phyloP scores from a whole-genome alignment of 1,284 basidiomycete genomes.

The Microbotryum scabiosae region DNA sequence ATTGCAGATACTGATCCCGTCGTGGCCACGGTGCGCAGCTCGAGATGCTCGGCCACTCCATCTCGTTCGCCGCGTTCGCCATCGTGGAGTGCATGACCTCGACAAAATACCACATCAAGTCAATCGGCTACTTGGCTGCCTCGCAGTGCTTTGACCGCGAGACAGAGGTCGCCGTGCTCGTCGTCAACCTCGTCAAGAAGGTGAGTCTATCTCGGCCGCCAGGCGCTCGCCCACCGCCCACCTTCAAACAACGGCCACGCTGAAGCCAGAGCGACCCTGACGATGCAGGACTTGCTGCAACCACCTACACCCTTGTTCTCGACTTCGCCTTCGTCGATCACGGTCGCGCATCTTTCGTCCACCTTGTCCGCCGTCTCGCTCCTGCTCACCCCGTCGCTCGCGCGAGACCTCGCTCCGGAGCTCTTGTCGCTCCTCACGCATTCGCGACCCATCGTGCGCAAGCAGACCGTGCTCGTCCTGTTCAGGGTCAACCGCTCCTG shows the following conservation, averaged over 20 bases:
- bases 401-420: conserved; percentile 78
- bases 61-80: conserved; percentile 82
- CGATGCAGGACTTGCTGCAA: conserved; percentile 67
- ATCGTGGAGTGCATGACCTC: conserved; percentile 98
- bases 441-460: conserved; percentile 56
- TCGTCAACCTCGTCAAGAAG: conserved; percentile 97
- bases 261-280: conserved; percentile 3
- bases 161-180: conserved; percentile 94
- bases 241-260: not conserved
- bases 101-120: conserved; percentile 80
- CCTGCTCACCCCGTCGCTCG: conserved; percentile 79
- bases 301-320: conserved; percentile 57
- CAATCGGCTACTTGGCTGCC: conserved; percentile 91
- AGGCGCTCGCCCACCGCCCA: conserved; percentile 1
- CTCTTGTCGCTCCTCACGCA: conserved; percentile 83
- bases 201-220: conserved; percentile 42
- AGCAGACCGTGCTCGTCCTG: conserved; percentile 30
- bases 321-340: conserved; percentile 47
- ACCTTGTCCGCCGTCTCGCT: conserved; percentile 78
- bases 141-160: conserved; percentile 85
- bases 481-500: conserved; percentile 29
- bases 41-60: conserved; percentile 86
- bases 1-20: not conserved
- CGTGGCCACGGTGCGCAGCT: conserved; percentile 48
- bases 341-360: conserved; percentile 28